Base-by-base conservation (phyloP, 495 filamentous ascomycete genomes). In the Penicillium canescens region DNA sequence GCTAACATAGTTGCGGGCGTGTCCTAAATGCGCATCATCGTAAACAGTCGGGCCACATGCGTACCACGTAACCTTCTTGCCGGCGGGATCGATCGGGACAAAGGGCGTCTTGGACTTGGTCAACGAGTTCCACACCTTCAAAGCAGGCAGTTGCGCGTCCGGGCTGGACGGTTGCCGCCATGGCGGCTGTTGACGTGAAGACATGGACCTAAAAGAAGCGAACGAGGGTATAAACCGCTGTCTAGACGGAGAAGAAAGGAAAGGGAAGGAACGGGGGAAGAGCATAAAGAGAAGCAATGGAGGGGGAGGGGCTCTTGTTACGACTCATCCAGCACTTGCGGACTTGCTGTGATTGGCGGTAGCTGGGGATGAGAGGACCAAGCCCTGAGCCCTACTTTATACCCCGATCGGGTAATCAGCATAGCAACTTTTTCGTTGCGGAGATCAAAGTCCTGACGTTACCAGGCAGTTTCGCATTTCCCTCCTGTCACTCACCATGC, bases 31-130 rank as follows among this genome's bases (percentile, higher is more conserved):
- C 52, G 88, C 82, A 72, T 91, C 87, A 66, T 96, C 92, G 67
- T 96, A 98, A 14, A 95, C 91, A 9, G 93, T 98, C 42, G 93
- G 93, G 1, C 93, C 91, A 74, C 91, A 96, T 39, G 82, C 87
- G 72, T 96, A 96, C 91, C 92, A 96, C 4, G 82, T 86, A 2
- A 96, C 82, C 57, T 87, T 87, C 49, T 83, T 87, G 1, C 76
- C 79, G 10, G 71, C 60, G 18, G 80, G 74, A 64, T 92, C 85
- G 38, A 87, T 74, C 9, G 92, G 92, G 21, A 89, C 73, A 59
- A 96, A 96, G 3, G 82, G 81, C 13, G 84, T 85, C 71, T 92
- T 89, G 11, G 74, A 69, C 49, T 86, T 81, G 40, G 86, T 87
- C 48, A 96, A 74, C 2, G 88, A 91, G 73, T 96, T 96, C 73